A percentile compares a stretch with the other conserved stretches of the same genome.
Evolutionary conservation across 1,139 yeast genomes (phyloP).

Genomic region (Lodderomyces margitis): DNA sequence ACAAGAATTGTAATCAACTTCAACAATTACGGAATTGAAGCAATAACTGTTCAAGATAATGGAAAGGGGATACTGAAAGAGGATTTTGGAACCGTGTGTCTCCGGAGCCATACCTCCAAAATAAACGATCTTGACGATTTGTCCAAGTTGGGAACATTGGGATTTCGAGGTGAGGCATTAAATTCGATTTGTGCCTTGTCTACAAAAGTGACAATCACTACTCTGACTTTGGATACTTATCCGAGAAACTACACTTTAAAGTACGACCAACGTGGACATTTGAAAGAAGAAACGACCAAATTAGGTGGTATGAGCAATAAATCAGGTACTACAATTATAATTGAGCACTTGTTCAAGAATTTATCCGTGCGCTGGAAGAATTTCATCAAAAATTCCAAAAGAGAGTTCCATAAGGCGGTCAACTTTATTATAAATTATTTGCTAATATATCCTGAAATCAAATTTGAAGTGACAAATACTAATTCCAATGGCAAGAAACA

Average conservation of each 20-base stretch:
- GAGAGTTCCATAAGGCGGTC: slow-evolving; percentile 70
- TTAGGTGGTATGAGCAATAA: slow-evolving; percentile 44
- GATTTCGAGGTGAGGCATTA: slow-evolving; percentile 86
- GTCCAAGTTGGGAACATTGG: slow-evolving; percentile 53
- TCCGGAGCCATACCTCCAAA: slow-evolving; percentile 82
- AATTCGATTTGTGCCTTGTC: slow-evolving; percentile 69
- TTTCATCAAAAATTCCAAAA: slow-evolving; percentile 61
- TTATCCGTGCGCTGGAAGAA: slow-evolving; percentile 77
- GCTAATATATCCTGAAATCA: slow-evolving; percentile 54
- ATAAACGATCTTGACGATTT: slow-evolving; percentile 57
- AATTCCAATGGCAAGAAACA: slow-evolving; percentile 46
- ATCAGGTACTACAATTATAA: slow-evolving; percentile 56
- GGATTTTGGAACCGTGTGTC: slow-evolving; percentile 64
- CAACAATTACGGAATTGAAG: slow-evolving; percentile 72
- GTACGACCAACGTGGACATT: slow-evolving; percentile 53
- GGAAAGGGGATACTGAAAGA: slow-evolving; percentile 66
- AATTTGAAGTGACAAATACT: slow-evolving; percentile 58
- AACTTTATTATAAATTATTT: slow-evolving; percentile 66
- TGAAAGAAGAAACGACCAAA: slow-evolving; percentile 31
- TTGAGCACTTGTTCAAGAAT: slow-evolving; percentile 55
- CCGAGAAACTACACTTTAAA: slow-evolving; percentile 59
- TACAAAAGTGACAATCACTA: slow-evolving; percentile 46
- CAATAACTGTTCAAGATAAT: slow-evolving; percentile 68
- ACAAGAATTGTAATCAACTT: slow-evolving; percentile 64
- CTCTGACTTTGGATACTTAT: slow-evolving; percentile 48